A percentile compares a stretch with the other conserved stretches of the same genome.
These are phyloP conservation scores for Serpula lacrymans DNA, from an alignment of 768 basidiomycete species.

Conservation along the genomic window DNA sequence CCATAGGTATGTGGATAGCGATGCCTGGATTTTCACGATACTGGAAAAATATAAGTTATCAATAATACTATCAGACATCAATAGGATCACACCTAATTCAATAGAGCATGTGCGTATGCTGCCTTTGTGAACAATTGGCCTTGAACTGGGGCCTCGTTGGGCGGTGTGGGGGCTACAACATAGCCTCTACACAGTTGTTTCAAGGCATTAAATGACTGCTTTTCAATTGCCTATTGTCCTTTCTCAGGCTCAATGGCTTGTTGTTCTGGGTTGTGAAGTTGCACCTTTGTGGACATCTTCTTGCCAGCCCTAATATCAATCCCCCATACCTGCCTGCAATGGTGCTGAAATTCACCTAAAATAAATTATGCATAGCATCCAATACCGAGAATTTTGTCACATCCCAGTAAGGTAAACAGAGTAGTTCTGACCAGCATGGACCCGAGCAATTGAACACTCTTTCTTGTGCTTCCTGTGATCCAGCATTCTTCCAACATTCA, in stretches of 20 bases:
- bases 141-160: background rate
- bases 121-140: background rate
- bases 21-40: background rate
- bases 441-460: no score
- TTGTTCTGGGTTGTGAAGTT: background rate
- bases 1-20: no score
- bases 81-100: background rate
- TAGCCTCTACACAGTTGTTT: background rate
- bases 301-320: slow-evolving; percentile 6
- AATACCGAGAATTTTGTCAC: slow-evolving; percentile 22
- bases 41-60: no score
- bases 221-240: background rate
- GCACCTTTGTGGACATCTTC: background rate
- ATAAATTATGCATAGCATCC: slow-evolving; percentile 36
- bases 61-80: background rate
- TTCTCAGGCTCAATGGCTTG: background rate
- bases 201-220: background rate
- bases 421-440: slow-evolving; percentile 27
- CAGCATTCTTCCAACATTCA: slow-evolving; percentile 6
- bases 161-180: background rate
- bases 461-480: slow-evolving; percentile 2
- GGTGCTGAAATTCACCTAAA: slow-evolving; percentile 25
- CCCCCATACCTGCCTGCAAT: slow-evolving; percentile 19
- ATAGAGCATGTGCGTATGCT: background rate
- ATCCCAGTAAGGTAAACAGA: slow-evolving; percentile 32